Evolutionary conservation across 2,329 filamentous ascomycete genomes (phyloP), one percentile per base, ranked within the genome.

Genomic region (Fusarium camptoceras): DNA sequence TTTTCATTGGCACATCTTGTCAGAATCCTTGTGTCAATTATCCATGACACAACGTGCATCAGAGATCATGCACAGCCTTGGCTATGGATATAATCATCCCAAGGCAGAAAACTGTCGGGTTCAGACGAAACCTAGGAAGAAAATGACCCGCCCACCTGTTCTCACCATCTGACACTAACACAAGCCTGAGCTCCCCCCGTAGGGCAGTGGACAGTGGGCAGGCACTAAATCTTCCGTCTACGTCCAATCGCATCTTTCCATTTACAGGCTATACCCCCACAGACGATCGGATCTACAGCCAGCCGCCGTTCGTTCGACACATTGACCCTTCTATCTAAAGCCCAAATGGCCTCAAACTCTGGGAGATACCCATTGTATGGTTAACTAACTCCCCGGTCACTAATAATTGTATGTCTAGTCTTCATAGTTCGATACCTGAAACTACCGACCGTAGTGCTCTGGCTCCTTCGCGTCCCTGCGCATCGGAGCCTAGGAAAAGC

Each of bases 401-500:
- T 28, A 39, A 27, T 28, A 39, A 27, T 18, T 50, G 12, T 16
- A 12, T 50, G 48, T 50, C 30, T 25, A 24, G 16, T 37, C 20
- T 50, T 25, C 22, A 34, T 50, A 37, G 31, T 53, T 53, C 8
- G 30, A 67, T 70, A 72, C 70, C 65, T 70, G 65, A 70, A 65
- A 71, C 58, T 37, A 53, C 49, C 14, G 34, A 53, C 49, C 14
- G 34, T 27, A 53, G 49, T 49, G 31, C 43, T 67, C n/a, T 57
- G 42, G 53, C 41, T 54, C 55, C 51, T 58, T 56, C 24, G 43
- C 58, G 59, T 56, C 56, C 34, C 30, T 62, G 15, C 22, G 8
- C 30, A 30, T 53, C 46, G 51, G 31, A 28, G 53, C 44, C 57
- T 51, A 64, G 62, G 66, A 30, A 64, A 37, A 54, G 46, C 46